phyloP scores from a whole-genome alignment of 495 filamentous ascomycete species.

The Penicillium salamii region DNA sequence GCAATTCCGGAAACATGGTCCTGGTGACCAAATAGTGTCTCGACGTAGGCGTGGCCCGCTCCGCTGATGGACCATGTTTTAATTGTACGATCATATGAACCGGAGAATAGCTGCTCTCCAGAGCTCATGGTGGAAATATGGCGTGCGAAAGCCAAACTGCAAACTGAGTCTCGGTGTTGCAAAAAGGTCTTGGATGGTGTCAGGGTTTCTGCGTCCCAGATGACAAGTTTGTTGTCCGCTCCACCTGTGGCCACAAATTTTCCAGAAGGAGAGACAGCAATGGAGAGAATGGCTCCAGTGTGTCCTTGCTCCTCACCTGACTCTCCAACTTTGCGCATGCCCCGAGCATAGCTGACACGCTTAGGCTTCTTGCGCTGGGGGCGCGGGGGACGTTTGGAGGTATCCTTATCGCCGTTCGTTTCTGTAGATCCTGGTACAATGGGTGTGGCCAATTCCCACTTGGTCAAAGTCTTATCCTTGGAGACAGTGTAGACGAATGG shows the following conservation, averaged over 20 bases:
- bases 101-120: constrained; percentile 83
- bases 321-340: constrained; percentile 59
- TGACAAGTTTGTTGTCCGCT: constrained; percentile 72
- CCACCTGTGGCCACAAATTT: constrained; percentile 90
- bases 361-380: constrained; percentile 70
- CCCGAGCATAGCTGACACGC: constrained; percentile 61
- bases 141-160: constrained; percentile 76
- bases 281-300: constrained; percentile 67
- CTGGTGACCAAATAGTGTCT: constrained; percentile 95
- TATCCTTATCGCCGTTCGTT: constrained; percentile 49
- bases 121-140: constrained; percentile 60
- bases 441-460: constrained; percentile 72
- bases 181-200: constrained; percentile 77
- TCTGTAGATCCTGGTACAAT: constrained; percentile 21
- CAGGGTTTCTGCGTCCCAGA: constrained; percentile 79
- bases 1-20: constrained; percentile 82
- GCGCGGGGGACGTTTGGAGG: constrained; percentile 60
- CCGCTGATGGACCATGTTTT: constrained; percentile 76
- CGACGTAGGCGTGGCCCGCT: constrained; percentile 71
- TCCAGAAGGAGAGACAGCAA: constrained; percentile 84
- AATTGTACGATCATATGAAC: constrained; percentile 82
- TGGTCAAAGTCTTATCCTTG: constrained; percentile 79
- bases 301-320: constrained; percentile 71
- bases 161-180: constrained; percentile 89
- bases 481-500: constrained; percentile 83